Base-by-base conservation (phyloP, 345 rosid species). In the Populus simonii region DNA sequence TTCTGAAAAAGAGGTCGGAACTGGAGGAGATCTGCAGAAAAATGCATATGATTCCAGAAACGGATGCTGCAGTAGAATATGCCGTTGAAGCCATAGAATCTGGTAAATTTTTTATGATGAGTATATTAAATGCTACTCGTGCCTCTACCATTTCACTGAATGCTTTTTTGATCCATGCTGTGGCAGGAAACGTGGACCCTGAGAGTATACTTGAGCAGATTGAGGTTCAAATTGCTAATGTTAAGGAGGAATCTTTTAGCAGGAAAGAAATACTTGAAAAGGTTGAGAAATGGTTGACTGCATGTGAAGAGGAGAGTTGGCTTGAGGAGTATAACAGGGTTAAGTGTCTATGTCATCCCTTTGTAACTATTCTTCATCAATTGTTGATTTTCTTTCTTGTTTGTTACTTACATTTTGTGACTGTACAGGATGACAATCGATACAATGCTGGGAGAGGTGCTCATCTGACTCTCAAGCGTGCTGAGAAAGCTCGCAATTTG, bases 251-350 rank as follows among this genome's bases (percentile, higher is more conserved):
- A 87, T 95, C 98, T 72, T 85, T 94, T 78, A 86, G 93, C 86
- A 82, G 98, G 81, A 94, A 92, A 73, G 99, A 96, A 68, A 83
- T 96, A 73, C 98, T 96, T 43, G 99, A 96, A 78, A 94, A 85
- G 88, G 91, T 94, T 13, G 99, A 96, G 87, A 96, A 92, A 85
- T 96, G 99, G 99, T 78, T 90, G 84, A 86, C 80, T 68, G 98
- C 98, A 25, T 92, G 99, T 72, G 98, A 96, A 43, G 98, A 96
- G 81, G 99, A 96, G 80, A 86, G 92, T 49, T 96, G 99, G 99
- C 98, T 96, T 66, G 99, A 96, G 82, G 98, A 96, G 83, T 94
- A 96, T 74, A 94, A 94, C 82, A 90, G 94, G 91, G 99, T 96
- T 66, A 72, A 88, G 75, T 76, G 74, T 80, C 77, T 33, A 67